Evolutionary conservation across 2,329 filamentous ascomycete species (phyloP), one percentile per base, ranked within the genome.

Genomic region (Cercospora sp.): DNA sequence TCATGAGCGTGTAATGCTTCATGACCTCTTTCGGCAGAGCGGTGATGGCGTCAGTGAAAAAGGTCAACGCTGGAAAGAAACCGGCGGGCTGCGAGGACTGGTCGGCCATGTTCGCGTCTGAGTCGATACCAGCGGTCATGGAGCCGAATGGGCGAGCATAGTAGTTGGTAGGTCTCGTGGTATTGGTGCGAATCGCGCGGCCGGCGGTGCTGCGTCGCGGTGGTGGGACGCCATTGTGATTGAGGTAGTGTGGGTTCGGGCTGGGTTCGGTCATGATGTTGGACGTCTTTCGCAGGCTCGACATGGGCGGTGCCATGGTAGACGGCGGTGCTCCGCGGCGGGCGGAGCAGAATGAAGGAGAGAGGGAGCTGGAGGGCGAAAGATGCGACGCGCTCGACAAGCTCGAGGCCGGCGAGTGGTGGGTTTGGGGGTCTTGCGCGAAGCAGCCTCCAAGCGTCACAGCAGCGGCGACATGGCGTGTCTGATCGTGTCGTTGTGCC

Each of bases 21-120:
- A 97, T 93, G 61, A 97, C 92, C 82, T 99, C 95, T 79, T 94
- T 94, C 4, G 95, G 95, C 28, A 99, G 87, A 45, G 94, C 94
- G 62, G 93, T 90, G 77, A 98, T 93, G 70, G 93, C 90, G 80
- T 98, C 94, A 70, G 94, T 92, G 79, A 99, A 98, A 78, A 89
- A 88, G 48, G 87, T 87, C 70, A 91, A 85, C 26, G 87, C 89
- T 67, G 89, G 88, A 74, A 87, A 90, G 79, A 91, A 89, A 74
- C 83, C 83, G 28, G 80, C 79, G 51, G 79, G 75, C 36, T 73
- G 70, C n/a, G 66, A 42, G 12, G 72, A 60, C 31, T 68, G 70
- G 51, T 77, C 74, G 53, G 69, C 65, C 28, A 70, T 62, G 39
- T 75, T 73, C 58, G 74, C 67, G 55, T 71, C 66, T 23, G 71